Conservation (phyloP, 805 yeast genomes). For the Cyberlindnera amylophila region DNA sequence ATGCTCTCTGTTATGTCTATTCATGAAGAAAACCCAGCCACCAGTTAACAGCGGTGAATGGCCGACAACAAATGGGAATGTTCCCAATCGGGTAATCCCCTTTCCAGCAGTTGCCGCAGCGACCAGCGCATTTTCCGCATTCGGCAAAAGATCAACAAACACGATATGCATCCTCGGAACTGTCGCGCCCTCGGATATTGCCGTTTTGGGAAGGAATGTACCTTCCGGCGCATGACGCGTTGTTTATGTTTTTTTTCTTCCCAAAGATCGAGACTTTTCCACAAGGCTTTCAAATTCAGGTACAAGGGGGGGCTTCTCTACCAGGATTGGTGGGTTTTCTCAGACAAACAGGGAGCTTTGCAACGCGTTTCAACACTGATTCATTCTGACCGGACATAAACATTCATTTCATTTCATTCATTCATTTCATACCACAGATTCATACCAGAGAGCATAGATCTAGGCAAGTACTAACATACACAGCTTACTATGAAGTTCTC, state of each 20-base stretch:
- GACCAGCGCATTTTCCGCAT: not conserved
- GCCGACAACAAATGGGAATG: too few species aligned
- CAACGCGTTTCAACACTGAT: too few species aligned
- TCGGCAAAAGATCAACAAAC: not conserved
- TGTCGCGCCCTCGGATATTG: conserved; percentile 2
- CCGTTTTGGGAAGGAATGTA: not conserved
- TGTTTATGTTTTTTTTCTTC: not conserved
- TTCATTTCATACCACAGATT: too few species aligned
- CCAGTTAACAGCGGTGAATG: too few species aligned
- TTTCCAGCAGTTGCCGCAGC: not conserved
- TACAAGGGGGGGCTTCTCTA: not conserved
- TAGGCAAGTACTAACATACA: conserved; percentile 5
- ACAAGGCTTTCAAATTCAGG: not conserved
- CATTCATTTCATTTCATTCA: too few species aligned
- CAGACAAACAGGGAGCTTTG: too few species aligned
- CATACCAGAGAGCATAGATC: too few species aligned
- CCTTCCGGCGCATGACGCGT: not conserved
- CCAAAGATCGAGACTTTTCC: not conserved
- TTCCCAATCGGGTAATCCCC: not conserved
- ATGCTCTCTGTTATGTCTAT: too few species aligned
- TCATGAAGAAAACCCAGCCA: too few species aligned
- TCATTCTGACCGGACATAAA: too few species aligned
- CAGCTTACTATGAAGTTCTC: conserved; percentile 15
- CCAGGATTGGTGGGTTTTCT: too few species aligned
- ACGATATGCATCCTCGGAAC: not conserved